Conservation (phyloP, 495 filamentous ascomycete species). For the Penicillium ochrochloron region DNA sequence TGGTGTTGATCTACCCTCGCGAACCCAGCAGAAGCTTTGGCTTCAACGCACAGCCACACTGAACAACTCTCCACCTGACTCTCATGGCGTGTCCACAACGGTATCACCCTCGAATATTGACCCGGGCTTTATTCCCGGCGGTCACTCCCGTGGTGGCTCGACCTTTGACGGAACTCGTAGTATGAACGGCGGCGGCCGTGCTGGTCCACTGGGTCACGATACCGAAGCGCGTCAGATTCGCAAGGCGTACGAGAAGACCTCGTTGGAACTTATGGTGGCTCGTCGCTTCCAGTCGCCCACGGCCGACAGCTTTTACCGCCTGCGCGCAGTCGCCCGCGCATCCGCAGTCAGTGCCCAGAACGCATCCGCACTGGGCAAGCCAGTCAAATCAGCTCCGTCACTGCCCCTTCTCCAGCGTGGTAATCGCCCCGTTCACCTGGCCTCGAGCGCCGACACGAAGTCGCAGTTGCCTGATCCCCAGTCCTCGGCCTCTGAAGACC, state of each 20-base stretch:
- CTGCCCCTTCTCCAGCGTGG: constrained; percentile 37
- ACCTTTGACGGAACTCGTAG: constrained; percentile 41
- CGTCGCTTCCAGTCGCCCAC: constrained; percentile 51
- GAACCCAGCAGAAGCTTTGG: constrained; percentile 56
- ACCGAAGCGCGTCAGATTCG: constrained; percentile 48
- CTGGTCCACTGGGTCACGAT: constrained; percentile 38
- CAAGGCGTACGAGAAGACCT: constrained; percentile 51
- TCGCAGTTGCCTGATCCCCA: constrained; percentile 32
- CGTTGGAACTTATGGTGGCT: constrained; percentile 49
- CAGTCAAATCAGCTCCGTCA: constrained; percentile 48
- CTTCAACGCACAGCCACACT: constrained; percentile 53
- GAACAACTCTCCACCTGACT: constrained; percentile 53
- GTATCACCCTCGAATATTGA: constrained; percentile 42
- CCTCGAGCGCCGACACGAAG: constrained; percentile 32
- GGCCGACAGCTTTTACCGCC: constrained; percentile 46
- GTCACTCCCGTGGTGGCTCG: constrained; percentile 31
- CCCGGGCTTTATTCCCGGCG: constrained; percentile 35
- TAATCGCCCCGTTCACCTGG: constrained; percentile 27
- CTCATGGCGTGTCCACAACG: constrained; percentile 39
- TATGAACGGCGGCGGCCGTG: constrained; percentile 40
- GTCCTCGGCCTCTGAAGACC: constrained; percentile 35
- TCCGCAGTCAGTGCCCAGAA: constrained; percentile 20
- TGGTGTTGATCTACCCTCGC: constrained; percentile 45
- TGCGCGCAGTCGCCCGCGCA: constrained; percentile 36
- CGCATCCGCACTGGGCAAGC: constrained; percentile 37